Percentiles rank a stretch among this genome's conserved stretches.
These are phyloP conservation scores for Citropsis articulata DNA, from an alignment of 345 rosid species.

Conservation along the genomic window DNA sequence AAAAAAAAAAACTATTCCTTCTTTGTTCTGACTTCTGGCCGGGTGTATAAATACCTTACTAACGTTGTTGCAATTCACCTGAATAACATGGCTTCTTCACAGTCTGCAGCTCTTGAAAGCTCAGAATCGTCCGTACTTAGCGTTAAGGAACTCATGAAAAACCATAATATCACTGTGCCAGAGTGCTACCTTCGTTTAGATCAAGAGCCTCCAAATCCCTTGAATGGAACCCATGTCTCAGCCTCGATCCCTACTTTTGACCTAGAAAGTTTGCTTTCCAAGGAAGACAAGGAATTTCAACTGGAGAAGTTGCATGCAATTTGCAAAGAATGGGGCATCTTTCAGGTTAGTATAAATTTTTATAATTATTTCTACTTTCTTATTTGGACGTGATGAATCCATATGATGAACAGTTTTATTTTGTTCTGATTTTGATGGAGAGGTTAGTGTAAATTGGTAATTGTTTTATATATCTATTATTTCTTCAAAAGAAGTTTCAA, in stretches of 20 bases:
- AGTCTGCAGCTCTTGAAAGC: background rate
- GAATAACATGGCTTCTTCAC: slow-evolving; percentile 12
- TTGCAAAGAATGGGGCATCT: slow-evolving; percentile 40
- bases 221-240: background rate
- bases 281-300: slow-evolving; percentile 15
- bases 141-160: slow-evolving; percentile 31
- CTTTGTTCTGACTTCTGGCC: background rate
- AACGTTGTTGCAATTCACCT: background rate
- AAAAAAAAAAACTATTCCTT: background rate
- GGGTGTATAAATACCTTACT: slow-evolving; percentile 1
- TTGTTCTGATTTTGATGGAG: background rate
- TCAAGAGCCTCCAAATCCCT: slow-evolving; percentile 1
- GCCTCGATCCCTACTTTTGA: slow-evolving; percentile 25
- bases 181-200: slow-evolving; percentile 4
- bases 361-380: too few relatives aligned
- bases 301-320: slow-evolving; percentile 26
- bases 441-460: slow-evolving; percentile 15
- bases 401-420: too few relatives aligned
- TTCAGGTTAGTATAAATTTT: slow-evolving; percentile 28
- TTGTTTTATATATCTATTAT: background rate
- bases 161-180: slow-evolving; percentile 23
- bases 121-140: background rate
- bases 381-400: too few relatives aligned
- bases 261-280: slow-evolving; percentile 18
- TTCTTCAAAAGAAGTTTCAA: background rate